Evolutionary conservation across 23 red algal species (phyloP).

Genomic region (Gracilariopsis chorda): DNA sequence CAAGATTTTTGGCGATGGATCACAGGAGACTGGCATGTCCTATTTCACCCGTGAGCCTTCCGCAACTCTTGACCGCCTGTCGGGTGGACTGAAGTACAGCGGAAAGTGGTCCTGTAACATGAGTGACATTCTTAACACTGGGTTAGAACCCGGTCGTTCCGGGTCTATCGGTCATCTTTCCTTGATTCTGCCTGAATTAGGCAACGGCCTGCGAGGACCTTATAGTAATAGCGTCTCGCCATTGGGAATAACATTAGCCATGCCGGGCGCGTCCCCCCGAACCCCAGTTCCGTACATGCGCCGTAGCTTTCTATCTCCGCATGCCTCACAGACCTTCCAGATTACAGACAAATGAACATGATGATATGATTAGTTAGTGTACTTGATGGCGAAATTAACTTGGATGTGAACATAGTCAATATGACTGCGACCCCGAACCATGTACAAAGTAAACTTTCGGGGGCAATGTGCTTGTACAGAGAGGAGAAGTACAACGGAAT

Average conservation of each 20-base stretch:
- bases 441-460: background rate
- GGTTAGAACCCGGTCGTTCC: background rate
- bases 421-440: background rate
- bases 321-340: background rate
- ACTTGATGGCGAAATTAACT: background rate
- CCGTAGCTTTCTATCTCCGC: constrained; percentile 33
- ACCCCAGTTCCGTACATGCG: constrained; percentile 16
- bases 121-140: constrained; percentile 45
- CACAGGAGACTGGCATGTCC: background rate
- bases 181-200: constrained; percentile 36
- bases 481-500: background rate
- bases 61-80: constrained; percentile 42
- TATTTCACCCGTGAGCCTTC: constrained; percentile 41
- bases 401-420: background rate
- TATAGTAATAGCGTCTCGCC: constrained; percentile 47
- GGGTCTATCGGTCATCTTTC: constrained; percentile 18
- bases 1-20: constrained; percentile 4
- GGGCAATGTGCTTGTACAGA: background rate
- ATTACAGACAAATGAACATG: background rate
- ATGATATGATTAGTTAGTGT: background rate
- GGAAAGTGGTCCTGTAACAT: constrained; percentile 59
- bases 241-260: constrained; percentile 45
- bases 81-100: constrained; percentile 44
- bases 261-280: constrained; percentile 21
- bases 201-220: constrained; percentile 20